Percentiles rank a stretch among this genome's conserved stretches.
Evolutionary conservation across 2,329 filamentous ascomycete species (phyloP).

Genomic region (Venturia carpophila): DNA sequence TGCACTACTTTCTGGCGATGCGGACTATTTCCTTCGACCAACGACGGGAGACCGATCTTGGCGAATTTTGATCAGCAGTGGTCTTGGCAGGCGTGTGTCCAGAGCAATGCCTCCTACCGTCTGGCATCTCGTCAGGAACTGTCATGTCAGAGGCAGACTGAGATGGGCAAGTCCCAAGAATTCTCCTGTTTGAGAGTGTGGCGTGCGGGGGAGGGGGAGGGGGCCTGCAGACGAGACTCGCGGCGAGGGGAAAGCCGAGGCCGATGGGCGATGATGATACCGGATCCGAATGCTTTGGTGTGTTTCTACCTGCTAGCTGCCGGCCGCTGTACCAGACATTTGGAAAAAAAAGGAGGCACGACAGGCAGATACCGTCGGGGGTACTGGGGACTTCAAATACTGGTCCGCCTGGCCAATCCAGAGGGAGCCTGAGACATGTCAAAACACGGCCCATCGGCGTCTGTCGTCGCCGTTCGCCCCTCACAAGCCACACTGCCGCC

Average conservation of each 20-base stretch:
- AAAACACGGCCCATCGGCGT: background rate
- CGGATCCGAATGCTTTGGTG: background rate
- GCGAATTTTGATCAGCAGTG: no score
- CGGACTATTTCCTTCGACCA: no score
- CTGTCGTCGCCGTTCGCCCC: background rate
- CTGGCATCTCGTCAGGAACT: background rate
- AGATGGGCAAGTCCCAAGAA: background rate
- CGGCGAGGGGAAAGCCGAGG: background rate
- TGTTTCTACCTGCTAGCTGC: background rate
- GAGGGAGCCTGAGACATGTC: background rate
- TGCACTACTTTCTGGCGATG: no score
- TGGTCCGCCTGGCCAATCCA: background rate
- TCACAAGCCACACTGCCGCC: background rate
- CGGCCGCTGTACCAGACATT: background rate
- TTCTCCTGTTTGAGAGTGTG: background rate
- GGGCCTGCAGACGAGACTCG: background rate
- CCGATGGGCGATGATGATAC: background rate
- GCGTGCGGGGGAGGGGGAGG: background rate
- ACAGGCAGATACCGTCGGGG: background rate
- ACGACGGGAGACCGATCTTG: no score
- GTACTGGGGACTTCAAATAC: no score
- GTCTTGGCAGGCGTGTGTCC: no score
- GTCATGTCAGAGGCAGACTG: background rate
- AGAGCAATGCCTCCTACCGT: no score
- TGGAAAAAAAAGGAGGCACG: background rate